Evolutionary conservation across 75 land plant species (phyloP), one percentile per base, ranked within the genome.

Genomic region (Gnetum montanum): DNA sequence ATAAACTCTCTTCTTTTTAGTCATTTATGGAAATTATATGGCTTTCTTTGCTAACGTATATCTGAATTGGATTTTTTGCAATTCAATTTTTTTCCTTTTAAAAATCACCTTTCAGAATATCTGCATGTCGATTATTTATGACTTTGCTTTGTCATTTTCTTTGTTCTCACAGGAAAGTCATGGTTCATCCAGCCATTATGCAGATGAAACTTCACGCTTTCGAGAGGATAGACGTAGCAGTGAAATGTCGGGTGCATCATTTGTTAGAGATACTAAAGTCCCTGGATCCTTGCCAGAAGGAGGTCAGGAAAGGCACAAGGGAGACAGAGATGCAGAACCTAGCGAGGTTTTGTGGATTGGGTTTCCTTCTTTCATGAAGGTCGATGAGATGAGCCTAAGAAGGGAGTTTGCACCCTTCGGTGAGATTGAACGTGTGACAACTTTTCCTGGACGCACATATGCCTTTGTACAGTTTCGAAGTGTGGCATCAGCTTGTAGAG

Each of bases 341-440:
- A 85, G 98, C 67, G 87, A 85, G 38, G 78, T 85, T 13, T 55
- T 93, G 26, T 93, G 98, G 98, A 79, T 93, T 36, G 87, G 96
- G 3, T 88, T 82, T 71, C 96, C 96, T 38, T 25, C 77, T 22
- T 69, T 31, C 43, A 62, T 93, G 65, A 77, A 85, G 31, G 75
- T 89, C 48, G 90, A 89, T 62, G 98, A 93, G 70, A 69, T 58
- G 43, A 60, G 54, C 3, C 46, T 93, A 28, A 63, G 75, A 43
- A 93, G 73, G 67, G 84, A 84, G 6, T 89, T 93, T 62, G 61
- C 75, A 61, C 80, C 87, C 10, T 89, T 76, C 69, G 98, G 98
- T 57, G 90, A 79, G 52, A 79, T 89, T 28, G 91, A 86, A 51
- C 79, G 82, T 47, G 69, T 93, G 12, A 76, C 85, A 37, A 65